phyloP scores from a whole-genome alignment of 106 monocot genomes.

The Amphibolis antarctica region DNA sequence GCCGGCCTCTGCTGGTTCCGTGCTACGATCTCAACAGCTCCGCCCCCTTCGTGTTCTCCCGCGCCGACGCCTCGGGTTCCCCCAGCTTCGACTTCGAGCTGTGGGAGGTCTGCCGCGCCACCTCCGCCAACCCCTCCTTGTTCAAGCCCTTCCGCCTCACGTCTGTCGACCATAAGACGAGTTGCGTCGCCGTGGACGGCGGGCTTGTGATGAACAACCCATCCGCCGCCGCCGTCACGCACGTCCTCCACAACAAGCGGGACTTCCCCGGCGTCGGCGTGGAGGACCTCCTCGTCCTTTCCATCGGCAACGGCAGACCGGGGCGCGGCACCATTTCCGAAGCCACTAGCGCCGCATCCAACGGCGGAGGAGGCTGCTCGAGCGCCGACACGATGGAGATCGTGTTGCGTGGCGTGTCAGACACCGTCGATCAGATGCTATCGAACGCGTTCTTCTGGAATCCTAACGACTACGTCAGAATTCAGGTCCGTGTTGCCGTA shows the following conservation, averaged over 20 bases:
- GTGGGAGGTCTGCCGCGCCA: constrained; percentile 24
- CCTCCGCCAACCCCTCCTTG: constrained; percentile 20
- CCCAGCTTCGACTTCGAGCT: constrained; percentile 26
- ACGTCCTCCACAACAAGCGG: constrained; percentile 31
- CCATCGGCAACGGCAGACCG: constrained; percentile 17
- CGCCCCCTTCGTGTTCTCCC: constrained; percentile 34
- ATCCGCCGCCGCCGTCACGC: constrained; percentile 27
- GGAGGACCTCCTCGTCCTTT: constrained; percentile 25
- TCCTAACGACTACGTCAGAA: constrained; percentile 16
- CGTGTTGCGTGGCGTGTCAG: constrained; percentile 16
- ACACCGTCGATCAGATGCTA: constrained; percentile 34
- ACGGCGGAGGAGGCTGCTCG: background rate
- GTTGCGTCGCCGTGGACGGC: constrained; percentile 27
- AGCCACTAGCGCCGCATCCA: background rate
- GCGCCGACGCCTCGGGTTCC: constrained; percentile 22
- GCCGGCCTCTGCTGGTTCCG: constrained; percentile 22
- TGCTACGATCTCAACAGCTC: constrained; percentile 30
- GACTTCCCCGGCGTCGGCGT: constrained; percentile 28
- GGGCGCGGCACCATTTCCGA: too few relatives aligned
- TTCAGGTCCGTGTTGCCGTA: background rate
- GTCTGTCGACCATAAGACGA: constrained; percentile 24
- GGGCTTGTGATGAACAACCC: constrained; percentile 38
- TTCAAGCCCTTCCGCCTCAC: constrained; percentile 15
- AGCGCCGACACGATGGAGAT: constrained; percentile 2
- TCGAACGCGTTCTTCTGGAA: constrained; percentile 29